Evolutionary conservation across 225 moss, liverwort and hornwort species (phyloP).

Genomic region (Ulota crispa): DNA sequence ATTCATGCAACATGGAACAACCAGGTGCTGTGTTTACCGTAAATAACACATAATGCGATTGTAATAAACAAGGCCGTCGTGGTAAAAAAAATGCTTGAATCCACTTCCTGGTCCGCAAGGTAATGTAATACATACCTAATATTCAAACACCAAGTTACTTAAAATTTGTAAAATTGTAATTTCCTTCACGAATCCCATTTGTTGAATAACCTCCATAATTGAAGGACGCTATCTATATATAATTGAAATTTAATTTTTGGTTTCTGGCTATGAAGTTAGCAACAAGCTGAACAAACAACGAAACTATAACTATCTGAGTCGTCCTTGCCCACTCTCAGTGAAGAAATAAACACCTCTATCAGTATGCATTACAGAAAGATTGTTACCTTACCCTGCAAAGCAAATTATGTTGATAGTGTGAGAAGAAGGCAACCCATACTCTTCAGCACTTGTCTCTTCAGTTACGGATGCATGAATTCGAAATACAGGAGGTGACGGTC

Average conservation of each 20-base stretch:
- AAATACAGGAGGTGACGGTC: conserved; percentile 77
- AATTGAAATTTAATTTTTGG: background rate
- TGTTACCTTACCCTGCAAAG: conserved; percentile 54
- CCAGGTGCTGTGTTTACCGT: conserved; percentile 46
- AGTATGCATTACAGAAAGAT: background rate
- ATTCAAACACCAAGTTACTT: conserved; percentile 20
- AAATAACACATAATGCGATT: conserved; percentile 58
- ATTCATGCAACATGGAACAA: background rate
- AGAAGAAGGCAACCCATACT: conserved; percentile 88
- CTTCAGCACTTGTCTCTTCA: conserved; percentile 65
- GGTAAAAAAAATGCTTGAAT: conserved; percentile 34
- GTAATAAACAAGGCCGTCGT: conserved; percentile 35
- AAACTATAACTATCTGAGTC: background rate
- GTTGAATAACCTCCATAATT: background rate
- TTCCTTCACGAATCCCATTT: background rate
- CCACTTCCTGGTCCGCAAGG: conserved; percentile 44
- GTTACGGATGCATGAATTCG: conserved; percentile 57
- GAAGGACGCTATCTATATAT: background rate
- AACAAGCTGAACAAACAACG: conserved; percentile 1
- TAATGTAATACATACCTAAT: conserved; percentile 66
- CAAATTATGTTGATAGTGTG: conserved; percentile 85
- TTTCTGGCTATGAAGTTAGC: background rate
- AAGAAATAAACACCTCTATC: conserved; percentile 6
- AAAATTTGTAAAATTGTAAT: background rate
- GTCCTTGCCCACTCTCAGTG: background rate